Evolutionary conservation across 2,329 filamentous ascomycete species (phyloP).

Genomic region (Alternaria tenuissima): DNA sequence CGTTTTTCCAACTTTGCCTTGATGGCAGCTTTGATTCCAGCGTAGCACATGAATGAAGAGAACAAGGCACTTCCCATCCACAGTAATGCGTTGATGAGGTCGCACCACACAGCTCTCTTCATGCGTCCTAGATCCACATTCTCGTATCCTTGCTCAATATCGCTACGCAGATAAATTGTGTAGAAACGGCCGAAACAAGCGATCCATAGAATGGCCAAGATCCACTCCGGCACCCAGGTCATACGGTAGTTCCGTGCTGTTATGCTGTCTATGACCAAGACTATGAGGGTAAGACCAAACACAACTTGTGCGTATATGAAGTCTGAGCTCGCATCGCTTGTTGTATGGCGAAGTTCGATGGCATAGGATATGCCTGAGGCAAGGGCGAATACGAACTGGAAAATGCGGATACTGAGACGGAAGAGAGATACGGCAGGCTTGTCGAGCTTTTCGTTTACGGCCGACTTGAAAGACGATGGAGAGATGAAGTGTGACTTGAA

Average conservation of each 20-base stretch:
- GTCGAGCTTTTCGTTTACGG: conserved; percentile 28
- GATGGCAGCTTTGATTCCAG: conserved; percentile 28
- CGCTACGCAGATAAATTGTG: conserved; percentile 15
- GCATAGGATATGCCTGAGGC: conserved; percentile 38
- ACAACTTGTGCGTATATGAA: conserved; percentile 34
- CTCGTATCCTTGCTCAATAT: conserved; percentile 13
- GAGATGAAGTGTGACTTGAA: conserved; percentile 27
- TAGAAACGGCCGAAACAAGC: conserved; percentile 34
- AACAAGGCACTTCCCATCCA: conserved; percentile 36
- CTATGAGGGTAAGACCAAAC: conserved; percentile 27
- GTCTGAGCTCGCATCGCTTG: conserved; percentile 10
- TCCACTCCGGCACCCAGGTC: conserved; percentile 33
- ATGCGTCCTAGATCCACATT: conserved; percentile 24
- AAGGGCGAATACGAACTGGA: conserved; percentile 35
- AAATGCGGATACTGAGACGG: conserved; percentile 26
- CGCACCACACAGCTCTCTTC: conserved; percentile 32
- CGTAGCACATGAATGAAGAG: conserved; percentile 37
- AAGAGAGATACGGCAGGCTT: conserved; percentile 32
- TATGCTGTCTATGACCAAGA: conserved; percentile 24
- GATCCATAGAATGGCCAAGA: conserved; percentile 31
- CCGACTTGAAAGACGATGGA: conserved; percentile 29
- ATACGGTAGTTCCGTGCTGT: conserved; percentile 34
- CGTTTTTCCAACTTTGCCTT: conserved; percentile 18
- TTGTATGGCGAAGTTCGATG: conserved; percentile 24
- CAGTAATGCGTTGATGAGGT: conserved; percentile 34